Percentiles rank a stretch among this genome's conserved stretches.
Conservation (phyloP, 306 rosid species). For the Rosa chinensis region DNA sequence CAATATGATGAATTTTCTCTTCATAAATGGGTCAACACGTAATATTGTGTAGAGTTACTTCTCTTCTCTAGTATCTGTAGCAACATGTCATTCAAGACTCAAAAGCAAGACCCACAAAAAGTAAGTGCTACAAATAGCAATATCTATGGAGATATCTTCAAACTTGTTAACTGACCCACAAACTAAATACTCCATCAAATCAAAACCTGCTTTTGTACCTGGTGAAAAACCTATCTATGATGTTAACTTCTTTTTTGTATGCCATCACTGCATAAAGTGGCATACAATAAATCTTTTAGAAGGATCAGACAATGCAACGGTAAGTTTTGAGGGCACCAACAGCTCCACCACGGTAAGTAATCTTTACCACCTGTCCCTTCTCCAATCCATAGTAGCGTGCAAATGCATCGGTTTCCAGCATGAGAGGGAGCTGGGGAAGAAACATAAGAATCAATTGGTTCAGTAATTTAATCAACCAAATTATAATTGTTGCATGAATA, state of each 20-base stretch:
- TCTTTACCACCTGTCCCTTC: slow-evolving; percentile 48
- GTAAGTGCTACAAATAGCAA: neutral
- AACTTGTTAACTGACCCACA: neutral
- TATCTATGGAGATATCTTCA: neutral
- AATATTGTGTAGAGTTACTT: neutral
- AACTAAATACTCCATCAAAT: neutral
- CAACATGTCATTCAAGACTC: neutral
- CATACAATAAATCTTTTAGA: neutral
- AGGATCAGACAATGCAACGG: slow-evolving; percentile 38
- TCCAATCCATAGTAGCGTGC: slow-evolving; percentile 43
- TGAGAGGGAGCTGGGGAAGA: slow-evolving; percentile 38
- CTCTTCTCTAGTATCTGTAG: neutral
- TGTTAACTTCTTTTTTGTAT: neutral
- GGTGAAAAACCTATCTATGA: neutral
- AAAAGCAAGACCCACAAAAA: neutral
- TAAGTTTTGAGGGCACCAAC: slow-evolving; percentile 27
- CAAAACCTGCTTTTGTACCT: neutral
- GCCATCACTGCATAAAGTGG: slow-evolving; percentile 3
- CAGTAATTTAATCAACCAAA: neutral
- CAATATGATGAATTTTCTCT: neutral
- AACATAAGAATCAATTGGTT: neutral
- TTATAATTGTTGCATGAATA: neutral
- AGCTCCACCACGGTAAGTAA: slow-evolving; percentile 26
- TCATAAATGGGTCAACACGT: neutral
- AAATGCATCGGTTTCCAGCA: slow-evolving; percentile 44